These are phyloP conservation scores for Solanum bulbocastanum DNA, from an alignment of 257 asterid species.

Conservation along the genomic window DNA sequence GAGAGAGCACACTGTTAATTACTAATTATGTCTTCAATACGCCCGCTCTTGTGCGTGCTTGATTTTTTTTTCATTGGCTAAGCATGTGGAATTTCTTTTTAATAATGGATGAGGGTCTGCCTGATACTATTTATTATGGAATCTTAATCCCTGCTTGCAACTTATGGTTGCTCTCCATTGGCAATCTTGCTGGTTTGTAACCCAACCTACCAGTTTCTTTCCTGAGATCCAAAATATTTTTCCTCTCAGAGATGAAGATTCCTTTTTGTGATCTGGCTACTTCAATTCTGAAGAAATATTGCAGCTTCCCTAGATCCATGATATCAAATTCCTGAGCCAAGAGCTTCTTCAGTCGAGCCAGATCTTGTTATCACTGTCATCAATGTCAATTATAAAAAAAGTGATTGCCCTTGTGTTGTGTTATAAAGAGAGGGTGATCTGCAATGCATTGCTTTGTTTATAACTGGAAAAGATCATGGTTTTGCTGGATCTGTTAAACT, in stretches of 20 bases:
- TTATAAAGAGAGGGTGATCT: neutral
- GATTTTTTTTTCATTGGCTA: neutral
- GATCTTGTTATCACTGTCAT: neutral
- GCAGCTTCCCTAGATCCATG: neutral
- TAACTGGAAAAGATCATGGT: neutral
- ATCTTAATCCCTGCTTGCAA: neutral
- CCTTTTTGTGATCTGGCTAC: neutral
- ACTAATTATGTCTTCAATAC: neutral
- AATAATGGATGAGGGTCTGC: neutral
- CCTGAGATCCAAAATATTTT: neutral
- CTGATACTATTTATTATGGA: neutral
- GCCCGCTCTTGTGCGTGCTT: neutral
- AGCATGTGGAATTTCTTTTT: neutral
- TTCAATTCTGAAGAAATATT: neutral
- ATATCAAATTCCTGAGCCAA: neutral
- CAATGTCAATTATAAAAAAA: neutral
- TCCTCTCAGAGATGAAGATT: neutral
- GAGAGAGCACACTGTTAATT: neutral
- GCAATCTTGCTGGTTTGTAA: neutral
- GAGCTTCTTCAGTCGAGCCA: neutral
- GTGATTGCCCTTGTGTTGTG: neutral
- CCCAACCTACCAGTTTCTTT: neutral
- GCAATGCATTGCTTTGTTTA: neutral
- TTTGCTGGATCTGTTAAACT: neutral
- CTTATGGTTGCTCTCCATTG: neutral